phyloP scores from a whole-genome alignment of 352 stramenopile genomes.

The Detonula confervacea region DNA sequence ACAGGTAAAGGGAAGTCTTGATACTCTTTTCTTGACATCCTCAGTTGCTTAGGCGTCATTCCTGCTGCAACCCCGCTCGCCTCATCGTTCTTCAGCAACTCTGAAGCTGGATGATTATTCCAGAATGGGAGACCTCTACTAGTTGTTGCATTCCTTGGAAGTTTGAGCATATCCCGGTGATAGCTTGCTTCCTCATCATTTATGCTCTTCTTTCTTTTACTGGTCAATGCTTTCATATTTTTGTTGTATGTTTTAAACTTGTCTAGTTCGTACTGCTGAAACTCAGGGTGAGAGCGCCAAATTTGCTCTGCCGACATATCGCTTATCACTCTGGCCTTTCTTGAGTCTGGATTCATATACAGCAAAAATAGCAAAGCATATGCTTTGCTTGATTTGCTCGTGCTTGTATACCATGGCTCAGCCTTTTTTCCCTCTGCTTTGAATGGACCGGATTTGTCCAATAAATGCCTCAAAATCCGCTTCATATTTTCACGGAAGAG shows the following conservation, averaged over 20 bases:
- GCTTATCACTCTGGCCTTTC: neutral
- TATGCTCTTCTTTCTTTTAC: neutral
- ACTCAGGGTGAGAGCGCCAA: constrained; percentile 5
- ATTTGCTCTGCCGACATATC: constrained; percentile 5
- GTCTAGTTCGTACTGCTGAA: constrained; percentile 5
- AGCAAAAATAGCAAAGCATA: constrained; percentile 4
- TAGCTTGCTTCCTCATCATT: neutral
- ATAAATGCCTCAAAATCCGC: no score
- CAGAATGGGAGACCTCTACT: constrained; percentile 28
- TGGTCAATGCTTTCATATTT: constrained; percentile 4
- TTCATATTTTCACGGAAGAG: no score
- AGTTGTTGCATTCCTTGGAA: constrained; percentile 11
- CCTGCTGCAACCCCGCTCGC: neutral
- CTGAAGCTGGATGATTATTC: constrained; percentile 23
- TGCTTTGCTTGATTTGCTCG: constrained; percentile 1
- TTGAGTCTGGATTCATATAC: constrained; percentile 6
- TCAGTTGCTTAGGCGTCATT: constrained; percentile 4
- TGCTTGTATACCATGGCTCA: constrained; percentile 8
- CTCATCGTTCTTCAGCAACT: constrained; percentile 20
- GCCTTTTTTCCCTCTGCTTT: neutral
- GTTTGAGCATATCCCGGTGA: neutral
- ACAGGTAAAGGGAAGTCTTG: constrained; percentile 10
- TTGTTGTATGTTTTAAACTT: constrained; percentile 14
- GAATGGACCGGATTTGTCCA: no score
- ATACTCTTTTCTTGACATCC: constrained; percentile 13